Percentiles rank a stretch among this genome's conserved stretches.
Conservation (phyloP, 345 rosid species). For the Camelina laxa region DNA sequence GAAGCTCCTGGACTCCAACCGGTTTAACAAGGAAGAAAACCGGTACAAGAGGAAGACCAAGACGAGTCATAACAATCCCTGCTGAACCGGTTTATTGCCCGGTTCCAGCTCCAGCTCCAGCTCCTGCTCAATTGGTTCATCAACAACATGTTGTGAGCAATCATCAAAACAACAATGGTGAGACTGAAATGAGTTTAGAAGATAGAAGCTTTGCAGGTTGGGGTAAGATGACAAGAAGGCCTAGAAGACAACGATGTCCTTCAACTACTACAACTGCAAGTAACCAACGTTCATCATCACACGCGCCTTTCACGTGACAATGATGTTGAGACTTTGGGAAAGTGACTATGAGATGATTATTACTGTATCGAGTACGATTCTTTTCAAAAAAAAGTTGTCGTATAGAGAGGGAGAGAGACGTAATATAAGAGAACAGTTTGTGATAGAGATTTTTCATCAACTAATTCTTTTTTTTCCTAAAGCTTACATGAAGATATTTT, state of each 20-base stretch:
- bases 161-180: constrained; percentile 36
- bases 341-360: neutral
- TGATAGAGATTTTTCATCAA: constrained; percentile 27
- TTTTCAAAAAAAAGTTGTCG: constrained; percentile 23
- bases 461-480: neutral
- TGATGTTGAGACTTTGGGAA: constrained; percentile 12
- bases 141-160: constrained; percentile 33
- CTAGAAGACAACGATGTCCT: constrained; percentile 64
- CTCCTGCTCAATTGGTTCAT: constrained; percentile 35
- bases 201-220: constrained; percentile 67
- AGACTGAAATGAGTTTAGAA: constrained; percentile 48
- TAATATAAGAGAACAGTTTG: constrained; percentile 24
- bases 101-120: constrained; percentile 8
- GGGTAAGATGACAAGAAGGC: constrained; percentile 89
- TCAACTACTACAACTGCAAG: constrained; percentile 47
- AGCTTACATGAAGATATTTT: constrained; percentile 26
- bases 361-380: constrained; percentile 26
- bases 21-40: constrained; percentile 50
- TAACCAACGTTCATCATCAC: constrained; percentile 43
- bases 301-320: constrained; percentile 42
- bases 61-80: constrained; percentile 40
- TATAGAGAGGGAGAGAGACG: constrained; percentile 28
- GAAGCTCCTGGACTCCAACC: constrained; percentile 59
- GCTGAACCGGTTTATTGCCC: constrained; percentile 38
- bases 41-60: constrained; percentile 58